Evolutionary conservation across 306 rosid species (phyloP), one percentile per base, ranked within the genome.

Genomic region (Cyamopsis tetragonoloba): DNA sequence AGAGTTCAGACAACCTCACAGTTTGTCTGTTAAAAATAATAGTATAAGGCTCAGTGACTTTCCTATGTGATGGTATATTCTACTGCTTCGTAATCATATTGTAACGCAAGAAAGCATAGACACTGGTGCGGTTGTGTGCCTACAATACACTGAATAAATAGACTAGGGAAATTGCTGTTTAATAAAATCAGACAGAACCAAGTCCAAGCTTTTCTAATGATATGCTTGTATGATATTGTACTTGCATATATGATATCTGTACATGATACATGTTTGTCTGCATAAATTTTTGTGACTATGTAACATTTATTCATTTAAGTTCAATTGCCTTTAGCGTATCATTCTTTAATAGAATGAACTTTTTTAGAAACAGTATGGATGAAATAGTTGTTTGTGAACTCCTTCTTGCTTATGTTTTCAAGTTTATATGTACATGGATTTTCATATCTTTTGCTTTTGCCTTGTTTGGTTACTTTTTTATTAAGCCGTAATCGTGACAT

Each of bases 401-500:
- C 28, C 37, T 47, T 37, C 57, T 46, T 22, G 7, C 27, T 55
- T 68, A 28, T 47, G 31, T 30, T 62, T 72, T 62, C 41, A 24
- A 22, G 54, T 34, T 56, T 75, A 46, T 14, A 41, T 18, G 22
- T 50, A 22, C 43, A 34, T 61, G 15, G 49, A 30, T 63, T 66
- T 71, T 62, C 47, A 50, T 70, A 27, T 46, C 10, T 38, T 26
- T 12, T 63, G 32, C 27, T 43, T 44, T 58, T 47, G 23, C 48
- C 17, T n/a, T 12, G 9, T 77, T 41, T 49, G 28, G 26, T 70
- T 53, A 32, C 53, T 14, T 58, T 57, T 13, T 35, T 49, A 27
- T 48, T 51, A 3, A 54, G 50, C 24, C 15, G 46, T 57, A 17
- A 26, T 50, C 12, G n/a, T 65, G 47, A 78, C 43, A 39, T 47